phyloP scores from a whole-genome alignment of 2,329 filamentous ascomycete species.

The Aspergillus uvarum region DNA sequence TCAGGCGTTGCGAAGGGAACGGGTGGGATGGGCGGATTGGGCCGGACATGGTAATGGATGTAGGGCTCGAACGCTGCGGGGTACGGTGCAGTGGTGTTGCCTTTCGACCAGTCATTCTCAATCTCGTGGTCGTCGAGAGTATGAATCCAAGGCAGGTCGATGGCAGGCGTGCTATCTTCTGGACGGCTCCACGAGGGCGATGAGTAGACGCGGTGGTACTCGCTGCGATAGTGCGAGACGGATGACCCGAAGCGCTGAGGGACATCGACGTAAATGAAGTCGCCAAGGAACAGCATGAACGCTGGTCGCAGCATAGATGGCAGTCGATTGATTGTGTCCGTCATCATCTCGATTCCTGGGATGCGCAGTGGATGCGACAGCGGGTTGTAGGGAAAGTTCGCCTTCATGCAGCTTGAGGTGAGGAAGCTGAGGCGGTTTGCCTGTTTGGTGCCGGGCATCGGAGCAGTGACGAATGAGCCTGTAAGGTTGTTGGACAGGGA shows the following conservation, averaged over 20 bases:
- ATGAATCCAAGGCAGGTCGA: conserved; percentile 86
- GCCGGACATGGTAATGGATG: conserved; percentile 77
- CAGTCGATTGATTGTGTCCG: conserved; percentile 68
- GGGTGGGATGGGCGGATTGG: conserved; percentile 69
- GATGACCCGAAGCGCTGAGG: conserved; percentile 73
- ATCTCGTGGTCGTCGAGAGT: conserved; percentile 98
- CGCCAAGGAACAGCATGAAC: conserved; percentile 62
- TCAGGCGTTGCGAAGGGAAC: conserved; percentile 52
- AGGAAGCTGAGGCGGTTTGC: conserved; percentile 82
- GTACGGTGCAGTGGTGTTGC: conserved; percentile 78
- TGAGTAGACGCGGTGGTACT: conserved; percentile 94
- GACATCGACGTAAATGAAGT: conserved; percentile 66
- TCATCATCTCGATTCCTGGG: conserved; percentile 74
- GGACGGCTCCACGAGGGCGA: conserved; percentile 77
- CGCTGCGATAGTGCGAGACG: conserved; percentile 75
- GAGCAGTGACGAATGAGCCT: conserved; percentile 77
- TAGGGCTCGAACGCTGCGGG: conserved; percentile 78
- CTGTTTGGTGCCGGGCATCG: conserved; percentile 62
- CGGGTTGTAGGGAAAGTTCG: conserved; percentile 83
- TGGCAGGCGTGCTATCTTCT: conserved; percentile 62
- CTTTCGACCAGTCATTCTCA: conserved; percentile 80
- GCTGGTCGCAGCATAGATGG: conserved; percentile 52
- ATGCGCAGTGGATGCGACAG: conserved; percentile 80
- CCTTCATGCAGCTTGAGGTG: conserved; percentile 89
- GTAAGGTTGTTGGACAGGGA: conserved; percentile 81